phyloP scores from a whole-genome alignment of 306 rosid genomes.

The Abrus pulchellus region DNA sequence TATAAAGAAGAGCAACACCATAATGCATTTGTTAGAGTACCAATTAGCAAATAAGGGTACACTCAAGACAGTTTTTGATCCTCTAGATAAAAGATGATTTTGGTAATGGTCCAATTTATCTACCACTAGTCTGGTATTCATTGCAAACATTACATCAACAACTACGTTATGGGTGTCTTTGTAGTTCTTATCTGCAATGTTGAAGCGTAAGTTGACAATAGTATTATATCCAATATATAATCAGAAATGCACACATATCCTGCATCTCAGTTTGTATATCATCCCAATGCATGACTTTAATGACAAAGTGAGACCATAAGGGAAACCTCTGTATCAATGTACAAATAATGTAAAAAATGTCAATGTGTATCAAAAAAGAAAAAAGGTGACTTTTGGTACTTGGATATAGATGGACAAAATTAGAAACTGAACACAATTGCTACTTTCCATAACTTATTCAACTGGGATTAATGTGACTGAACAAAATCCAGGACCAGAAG shows the following conservation, averaged over 20 bases:
- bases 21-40: background rate
- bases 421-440: slow-evolving; percentile 28
- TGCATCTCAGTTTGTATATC: background rate
- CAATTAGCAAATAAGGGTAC: background rate
- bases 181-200: background rate
- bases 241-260: background rate
- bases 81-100: slow-evolving; percentile 15
- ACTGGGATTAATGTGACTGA: slow-evolving; percentile 36
- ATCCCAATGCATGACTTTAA: background rate
- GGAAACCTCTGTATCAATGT: slow-evolving; percentile 7
- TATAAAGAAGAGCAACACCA: slow-evolving; percentile 8
- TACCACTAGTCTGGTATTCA: background rate
- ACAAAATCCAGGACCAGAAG: slow-evolving; percentile 25
- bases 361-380: background rate
- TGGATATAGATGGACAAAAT: slow-evolving; percentile 12
- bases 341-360: background rate
- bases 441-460: slow-evolving; percentile 30
- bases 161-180: background rate
- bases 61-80: slow-evolving; percentile 1
- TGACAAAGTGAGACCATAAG: slow-evolving; percentile 2
- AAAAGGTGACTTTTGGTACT: slow-evolving; percentile 16
- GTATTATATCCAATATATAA: background rate
- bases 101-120: background rate
- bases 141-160: slow-evolving; percentile 2
- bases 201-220: slow-evolving; percentile 1